Evolutionary conservation across 805 yeast species (phyloP), one percentile per base, ranked within the genome.

Genomic region (Teunomyces tritomae): DNA sequence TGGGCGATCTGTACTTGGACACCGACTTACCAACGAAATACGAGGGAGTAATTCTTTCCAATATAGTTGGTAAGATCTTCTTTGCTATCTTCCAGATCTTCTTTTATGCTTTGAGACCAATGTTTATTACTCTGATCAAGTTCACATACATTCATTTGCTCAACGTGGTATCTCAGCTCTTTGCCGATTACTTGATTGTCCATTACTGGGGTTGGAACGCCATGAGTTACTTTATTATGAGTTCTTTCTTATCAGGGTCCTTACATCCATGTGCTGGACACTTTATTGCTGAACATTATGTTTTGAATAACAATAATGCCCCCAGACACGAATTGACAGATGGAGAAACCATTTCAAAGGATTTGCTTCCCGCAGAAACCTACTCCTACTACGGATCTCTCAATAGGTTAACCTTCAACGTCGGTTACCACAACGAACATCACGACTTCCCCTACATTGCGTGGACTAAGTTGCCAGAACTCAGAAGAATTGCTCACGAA

Each of bases 191-290:
- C 44, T 45, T 82, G 17, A 70, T 90, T 50, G 80, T 88, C 17
- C 69, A 63, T 27, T 61, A 53, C 51, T 84, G 88, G 81, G 92
- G 95, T 0, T 62, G 73, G 70, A 79, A 82, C 49, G 67, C 94
- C 0, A 64, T 87, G 36, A 61, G 70, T 35, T 90, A 90, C 64
- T 79, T 90, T 53, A 62, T 90, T 24, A 70, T 85, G 64, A 83
- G 91, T 34, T 84, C 95, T 0, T 88, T 90, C 62, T 70, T 90
- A 45, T 96, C 96, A 0, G 97, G 97, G 2, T 87, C 96, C 0
- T 73, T 88, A 61, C 97, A 90, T 61, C 97, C 97, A 26, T 84
- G 89, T 50, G 96, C 97, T 1, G 97, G 97, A 16, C 97, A 90
- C 69, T 90, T 90, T 67, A 88, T 90, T 54, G 92, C 96, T n/a